Percentiles rank a stretch among this genome's conserved stretches.
These are phyloP conservation scores for Kuraishia ogatae DNA, from an alignment of 805 yeast species.

Conservation along the genomic window DNA sequence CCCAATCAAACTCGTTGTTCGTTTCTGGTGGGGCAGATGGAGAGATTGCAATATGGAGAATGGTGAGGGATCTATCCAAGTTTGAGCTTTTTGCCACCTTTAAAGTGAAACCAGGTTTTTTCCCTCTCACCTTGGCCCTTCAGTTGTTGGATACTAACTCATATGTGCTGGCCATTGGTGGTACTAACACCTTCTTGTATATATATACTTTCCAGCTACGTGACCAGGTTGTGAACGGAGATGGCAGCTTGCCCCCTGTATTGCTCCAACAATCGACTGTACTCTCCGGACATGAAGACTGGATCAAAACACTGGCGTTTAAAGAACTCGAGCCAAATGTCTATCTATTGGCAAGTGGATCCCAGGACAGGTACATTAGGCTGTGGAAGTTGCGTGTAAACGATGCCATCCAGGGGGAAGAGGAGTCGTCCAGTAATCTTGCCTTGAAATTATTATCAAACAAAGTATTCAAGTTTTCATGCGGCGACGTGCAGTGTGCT, in stretches of 20 bases:
- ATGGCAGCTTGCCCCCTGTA: constrained; percentile 4
- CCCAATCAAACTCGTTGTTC: constrained; percentile 26
- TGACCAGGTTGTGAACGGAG: background rate
- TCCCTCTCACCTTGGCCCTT: constrained; percentile 32
- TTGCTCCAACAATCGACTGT: constrained; percentile 35
- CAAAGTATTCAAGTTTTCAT: constrained; percentile 57
- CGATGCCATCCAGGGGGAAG: constrained; percentile 37
- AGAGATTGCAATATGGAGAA: constrained; percentile 40
- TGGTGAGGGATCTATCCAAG: constrained; percentile 6
- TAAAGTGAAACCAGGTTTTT: constrained; percentile 35
- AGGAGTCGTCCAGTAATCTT: constrained; percentile 43
- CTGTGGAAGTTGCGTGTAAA: constrained; percentile 70
- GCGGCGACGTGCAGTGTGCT: constrained; percentile 33
- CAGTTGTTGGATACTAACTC: constrained; percentile 22
- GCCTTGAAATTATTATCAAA: constrained; percentile 54
- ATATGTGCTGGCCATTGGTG: constrained; percentile 60
- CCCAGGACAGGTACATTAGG: constrained; percentile 88
- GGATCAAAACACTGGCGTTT: constrained; percentile 76
- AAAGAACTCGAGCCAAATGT: constrained; percentile 39
- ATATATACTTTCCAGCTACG: constrained; percentile 37
- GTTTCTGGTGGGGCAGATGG: constrained; percentile 65
- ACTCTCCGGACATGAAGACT: constrained; percentile 90
- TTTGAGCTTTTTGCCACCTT: constrained; percentile 23
- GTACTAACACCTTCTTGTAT: constrained; percentile 48
- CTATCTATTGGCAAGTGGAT: constrained; percentile 74